Evolutionary conservation across 2,329 filamentous ascomycete genomes (phyloP), one percentile per base, ranked within the genome.

Genomic region (Neofusicoccum parvum): DNA sequence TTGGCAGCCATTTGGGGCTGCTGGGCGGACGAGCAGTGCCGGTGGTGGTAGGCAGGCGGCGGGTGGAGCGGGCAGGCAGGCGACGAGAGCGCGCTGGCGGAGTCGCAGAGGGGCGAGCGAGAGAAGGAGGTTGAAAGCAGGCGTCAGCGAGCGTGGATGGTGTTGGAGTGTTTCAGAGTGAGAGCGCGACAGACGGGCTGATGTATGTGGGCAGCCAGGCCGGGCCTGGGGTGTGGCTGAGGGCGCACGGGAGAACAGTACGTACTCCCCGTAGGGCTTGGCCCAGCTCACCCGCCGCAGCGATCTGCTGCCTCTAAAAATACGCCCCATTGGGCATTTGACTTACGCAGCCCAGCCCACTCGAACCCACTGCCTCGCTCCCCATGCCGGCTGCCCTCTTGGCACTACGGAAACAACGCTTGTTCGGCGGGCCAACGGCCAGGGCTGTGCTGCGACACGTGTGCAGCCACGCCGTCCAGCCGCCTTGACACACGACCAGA

Each of bases 1-100:
- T 82, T 81, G 65, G 80, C 75, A 51, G 81, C 80, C 81, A 83
- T 83, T 65, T 62, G 66, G 69, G 58, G 54, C 65, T 37, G 65
- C 17, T 17, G 46, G 11, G 56, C 14, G 48, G 39, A 48, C 27
- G 27, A 34, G 53, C 20, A 20, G 63, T 41, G 51, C 56, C 56
- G 56, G 41, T 39, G 17, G 15, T 23, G 14, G 51, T 3, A 37
- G 11, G 37, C 11, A 39, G 37, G 37, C 37, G 37, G 37, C 27
- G 27, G 27, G 27, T 7, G 48, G 36, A 41, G 48, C 58, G 45
- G 17, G 45, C 58, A 45, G 46, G 10, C 36, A 37, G 36, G 36
- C 59, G 20, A 50, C 4, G 27, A 20, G 32, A 14, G n/a, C 5
- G 20, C 14, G 23, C 10, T 14, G 15, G n/a, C 3, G 7, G 32